Evolutionary conservation across 2,329 filamentous ascomycete genomes (phyloP), one percentile per base, ranked within the genome.

Genomic region (Pseudogymnoascus sp.): DNA sequence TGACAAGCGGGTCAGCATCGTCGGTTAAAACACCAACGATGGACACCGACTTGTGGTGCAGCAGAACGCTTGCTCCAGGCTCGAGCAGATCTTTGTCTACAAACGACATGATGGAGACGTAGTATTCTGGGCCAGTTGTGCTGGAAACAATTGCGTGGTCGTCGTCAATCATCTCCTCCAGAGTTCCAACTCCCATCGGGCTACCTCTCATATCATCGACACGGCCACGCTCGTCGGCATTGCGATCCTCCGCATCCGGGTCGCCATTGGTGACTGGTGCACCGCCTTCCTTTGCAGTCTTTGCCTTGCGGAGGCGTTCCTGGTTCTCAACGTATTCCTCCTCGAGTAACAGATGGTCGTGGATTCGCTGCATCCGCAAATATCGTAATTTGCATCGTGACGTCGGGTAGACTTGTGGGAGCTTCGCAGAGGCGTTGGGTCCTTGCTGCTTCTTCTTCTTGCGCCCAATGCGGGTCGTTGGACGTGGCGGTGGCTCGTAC

Each of bases 311-410:
- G 71, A 97, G 81, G 52, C 91, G 90, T 78, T 99, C 94, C 78
- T 99, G 94, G 76, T 99, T 99, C 81, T 97, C 93, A 66, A 99
- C 94, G 69, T 96, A 99, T 78, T 99, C 94, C 75, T 99, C 94
- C 76, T 99, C 94, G 31, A 99, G 85, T 66, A 99, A 81, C 65
- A 99, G 83, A 73, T 99, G 94, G 74, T 99, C 94, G 80, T 99
- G 95, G 71, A 97, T 92, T 72, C 94, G 88, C 80, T 99, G 94
- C 94, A 99, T 97, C 71, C 94, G 91, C 64, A 99, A 85, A 67
- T 97, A 91, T 70, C 93, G 88, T 69, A 99, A 84, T 81, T 99
- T 99, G 84, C 94, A 99, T 81, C 94, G 87, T 70, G 93, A 94
- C 60, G 92, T 97, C 63, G 94, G 94, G 75, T 91, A 97, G 74